These are phyloP conservation scores for Colletotrichum spaethianum DNA, from an alignment of 2,329 filamentous ascomycete species.

Conservation along the genomic window DNA sequence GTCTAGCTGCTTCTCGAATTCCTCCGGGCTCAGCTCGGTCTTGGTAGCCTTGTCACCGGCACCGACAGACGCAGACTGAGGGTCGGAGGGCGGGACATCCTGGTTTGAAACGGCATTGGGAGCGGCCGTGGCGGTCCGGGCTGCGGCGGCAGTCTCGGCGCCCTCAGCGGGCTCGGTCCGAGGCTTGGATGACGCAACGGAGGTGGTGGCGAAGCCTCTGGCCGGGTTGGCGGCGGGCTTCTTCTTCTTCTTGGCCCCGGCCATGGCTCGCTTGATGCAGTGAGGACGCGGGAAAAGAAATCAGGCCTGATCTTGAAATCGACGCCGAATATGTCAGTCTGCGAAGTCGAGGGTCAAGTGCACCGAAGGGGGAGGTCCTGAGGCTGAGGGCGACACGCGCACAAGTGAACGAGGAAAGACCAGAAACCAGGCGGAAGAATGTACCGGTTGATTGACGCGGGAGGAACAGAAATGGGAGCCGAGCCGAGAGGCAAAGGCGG, in stretches of 20 bases:
- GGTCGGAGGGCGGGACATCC: slow-evolving; percentile 50
- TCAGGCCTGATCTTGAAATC: neutral
- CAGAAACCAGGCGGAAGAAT: neutral
- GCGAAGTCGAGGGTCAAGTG: neutral
- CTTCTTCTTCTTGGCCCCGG: slow-evolving; percentile 86
- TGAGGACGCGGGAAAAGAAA: neutral
- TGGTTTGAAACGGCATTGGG: slow-evolving; percentile 5
- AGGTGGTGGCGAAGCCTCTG: slow-evolving; percentile 94
- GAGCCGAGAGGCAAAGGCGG: slow-evolving; percentile 30
- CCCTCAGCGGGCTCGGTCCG: slow-evolving; percentile 70
- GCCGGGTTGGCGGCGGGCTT: slow-evolving; percentile 90
- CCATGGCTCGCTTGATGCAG: slow-evolving; percentile 65
- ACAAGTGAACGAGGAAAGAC: neutral
- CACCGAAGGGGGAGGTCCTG: neutral
- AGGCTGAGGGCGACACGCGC: neutral
- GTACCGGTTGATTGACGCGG: slow-evolving; percentile 1
- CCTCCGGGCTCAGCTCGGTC: slow-evolving; percentile 81
- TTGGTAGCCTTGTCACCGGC: slow-evolving; percentile 46
- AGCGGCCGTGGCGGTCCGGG: slow-evolving; percentile 14
- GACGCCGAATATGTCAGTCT: slow-evolving; percentile 8
- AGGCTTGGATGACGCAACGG: slow-evolving; percentile 82
- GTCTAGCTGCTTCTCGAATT: slow-evolving; percentile 91
- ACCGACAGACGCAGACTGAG: slow-evolving; percentile 43
- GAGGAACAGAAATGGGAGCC: slow-evolving; percentile 23
- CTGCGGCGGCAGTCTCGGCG: slow-evolving; percentile 41